Conservation (phyloP, 1,284 basidiomycete genomes). For the Polyporus tsugae region DNA sequence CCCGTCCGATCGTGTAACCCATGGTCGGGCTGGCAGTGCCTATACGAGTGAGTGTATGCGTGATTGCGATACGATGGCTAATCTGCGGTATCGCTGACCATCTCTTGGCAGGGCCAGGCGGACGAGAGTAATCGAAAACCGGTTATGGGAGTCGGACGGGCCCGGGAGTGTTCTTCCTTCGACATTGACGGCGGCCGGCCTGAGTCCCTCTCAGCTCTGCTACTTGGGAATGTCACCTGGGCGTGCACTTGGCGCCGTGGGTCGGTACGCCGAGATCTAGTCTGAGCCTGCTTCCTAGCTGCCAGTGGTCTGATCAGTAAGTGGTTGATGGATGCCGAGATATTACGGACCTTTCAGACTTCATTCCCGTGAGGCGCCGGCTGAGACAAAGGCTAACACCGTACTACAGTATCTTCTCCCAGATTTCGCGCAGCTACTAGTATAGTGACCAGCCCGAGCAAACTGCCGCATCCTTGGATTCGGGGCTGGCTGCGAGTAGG, state of each 20-base stretch:
- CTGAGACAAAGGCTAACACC: no score
- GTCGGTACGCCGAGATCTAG: no score
- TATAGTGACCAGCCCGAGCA: background rate
- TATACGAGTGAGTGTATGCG: background rate
- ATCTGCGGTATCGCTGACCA: background rate
- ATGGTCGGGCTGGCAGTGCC: background rate
- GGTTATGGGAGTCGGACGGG: no score
- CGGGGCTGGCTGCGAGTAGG: background rate
- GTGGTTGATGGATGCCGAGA: no score
- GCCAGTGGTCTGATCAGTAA: no score
- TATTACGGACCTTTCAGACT: no score
- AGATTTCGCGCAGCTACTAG: no score
- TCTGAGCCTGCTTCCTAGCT: no score
- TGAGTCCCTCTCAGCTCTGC: background rate
- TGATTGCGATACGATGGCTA: background rate
- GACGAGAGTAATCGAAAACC: background rate
- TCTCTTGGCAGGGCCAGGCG: no score
- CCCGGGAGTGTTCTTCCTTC: no score
- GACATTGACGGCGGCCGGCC: background rate
- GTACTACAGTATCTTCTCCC: no score
- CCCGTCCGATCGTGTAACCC: background rate
- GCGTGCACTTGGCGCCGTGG: background rate
- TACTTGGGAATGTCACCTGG: background rate
- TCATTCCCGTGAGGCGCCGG: no score
- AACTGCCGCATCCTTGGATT: background rate